A percentile compares a stretch with the other conserved stretches of the same genome.
phyloP scores from a whole-genome alignment of 1,284 basidiomycete species.

The Lentinus polychrous region DNA sequence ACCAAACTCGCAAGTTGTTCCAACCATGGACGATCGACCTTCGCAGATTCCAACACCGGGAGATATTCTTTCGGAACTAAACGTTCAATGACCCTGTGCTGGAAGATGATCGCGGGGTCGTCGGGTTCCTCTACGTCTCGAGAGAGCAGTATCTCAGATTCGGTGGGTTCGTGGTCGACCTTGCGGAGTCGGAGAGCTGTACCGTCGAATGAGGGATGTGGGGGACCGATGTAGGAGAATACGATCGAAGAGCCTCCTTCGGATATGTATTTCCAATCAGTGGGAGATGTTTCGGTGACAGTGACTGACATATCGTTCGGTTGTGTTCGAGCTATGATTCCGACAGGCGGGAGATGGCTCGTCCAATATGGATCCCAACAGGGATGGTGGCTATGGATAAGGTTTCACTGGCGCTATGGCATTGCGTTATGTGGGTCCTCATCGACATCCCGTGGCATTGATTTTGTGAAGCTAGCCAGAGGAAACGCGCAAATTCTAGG shows the following conservation, averaged over 20 bases:
- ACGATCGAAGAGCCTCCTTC: slow-evolving; percentile 90
- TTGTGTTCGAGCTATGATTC: too few species aligned
- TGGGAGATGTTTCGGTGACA: slow-evolving; percentile 36
- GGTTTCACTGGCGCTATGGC: not conserved
- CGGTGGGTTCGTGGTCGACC: slow-evolving; percentile 13
- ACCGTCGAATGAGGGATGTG: slow-evolving; percentile 41
- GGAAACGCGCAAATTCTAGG: too few species aligned
- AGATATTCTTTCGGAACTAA: slow-evolving; percentile 56
- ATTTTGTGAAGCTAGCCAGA: too few species aligned
- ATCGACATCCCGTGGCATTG: too few species aligned
- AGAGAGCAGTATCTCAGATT: slow-evolving; percentile 7
- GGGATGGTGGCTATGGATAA: too few species aligned
- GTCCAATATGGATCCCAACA: too few species aligned
- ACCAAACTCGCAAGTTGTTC: slow-evolving; percentile 39
- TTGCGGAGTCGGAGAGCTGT: slow-evolving; percentile 77
- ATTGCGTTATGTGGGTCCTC: too few species aligned
- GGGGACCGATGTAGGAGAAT: slow-evolving; percentile 67
- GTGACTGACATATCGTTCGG: slow-evolving; percentile 11
- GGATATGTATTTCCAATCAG: slow-evolving; percentile 77
- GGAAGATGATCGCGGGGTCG: slow-evolving; percentile 58
- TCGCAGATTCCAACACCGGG: slow-evolving; percentile 45
- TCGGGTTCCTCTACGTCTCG: slow-evolving; percentile 36
- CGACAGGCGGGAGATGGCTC: too few species aligned
- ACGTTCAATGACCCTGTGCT: slow-evolving; percentile 48
- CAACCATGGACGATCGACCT: slow-evolving; percentile 60